Percentiles rank a stretch among this genome's conserved stretches.
phyloP scores from a whole-genome alignment of 805 yeast species.

The Cyberlindnera veronae region DNA sequence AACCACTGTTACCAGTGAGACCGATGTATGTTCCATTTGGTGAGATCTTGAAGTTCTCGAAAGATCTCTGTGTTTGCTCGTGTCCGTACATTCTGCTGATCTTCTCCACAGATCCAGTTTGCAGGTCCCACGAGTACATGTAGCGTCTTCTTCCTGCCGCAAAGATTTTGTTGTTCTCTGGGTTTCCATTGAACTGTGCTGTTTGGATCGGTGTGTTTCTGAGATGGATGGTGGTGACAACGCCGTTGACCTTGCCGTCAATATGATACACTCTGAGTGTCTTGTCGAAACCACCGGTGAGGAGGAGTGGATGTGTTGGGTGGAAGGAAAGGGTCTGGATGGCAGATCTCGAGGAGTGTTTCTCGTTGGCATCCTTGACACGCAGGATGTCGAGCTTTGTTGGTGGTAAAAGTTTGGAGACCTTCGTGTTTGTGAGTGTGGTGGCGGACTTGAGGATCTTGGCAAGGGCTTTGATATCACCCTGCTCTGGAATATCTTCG shows the following conservation, averaged over 20 bases:
- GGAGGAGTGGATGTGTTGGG: slow-evolving; percentile 71
- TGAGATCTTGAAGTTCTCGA: slow-evolving; percentile 80
- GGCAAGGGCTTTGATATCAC: slow-evolving; percentile 39
- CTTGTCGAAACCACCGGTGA: slow-evolving; percentile 92
- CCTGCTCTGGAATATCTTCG: slow-evolving; percentile 31
- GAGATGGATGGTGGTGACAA: slow-evolving; percentile 80
- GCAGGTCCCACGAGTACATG: slow-evolving; percentile 89
- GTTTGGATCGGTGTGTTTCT: slow-evolving; percentile 77
- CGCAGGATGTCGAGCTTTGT: slow-evolving; percentile 71
- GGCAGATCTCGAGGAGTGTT: slow-evolving; percentile 67
- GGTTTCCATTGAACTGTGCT: slow-evolving; percentile 58
- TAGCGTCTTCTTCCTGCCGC: slow-evolving; percentile 91
- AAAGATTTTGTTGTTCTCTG: slow-evolving; percentile 50
- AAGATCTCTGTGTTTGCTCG: slow-evolving; percentile 76
- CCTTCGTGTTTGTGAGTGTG: slow-evolving; percentile 33
- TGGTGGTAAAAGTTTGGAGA: slow-evolving; percentile 61
- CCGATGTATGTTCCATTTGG: slow-evolving; percentile 72
- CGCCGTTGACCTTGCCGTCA: slow-evolving; percentile 78
- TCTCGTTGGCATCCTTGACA: slow-evolving; percentile 80
- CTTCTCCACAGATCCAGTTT: slow-evolving; percentile 72
- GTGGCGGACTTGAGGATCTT: slow-evolving; percentile 38
- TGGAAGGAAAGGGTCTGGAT: slow-evolving; percentile 88
- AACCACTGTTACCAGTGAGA: slow-evolving; percentile 81
- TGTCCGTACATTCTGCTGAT: slow-evolving; percentile 90
- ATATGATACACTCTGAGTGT: slow-evolving; percentile 84